A percentile compares a stretch with the other conserved stretches of the same genome.
These are phyloP conservation scores for Heterobasidion irregulare DNA, from an alignment of 1,284 basidiomycete species.

Conservation along the genomic window DNA sequence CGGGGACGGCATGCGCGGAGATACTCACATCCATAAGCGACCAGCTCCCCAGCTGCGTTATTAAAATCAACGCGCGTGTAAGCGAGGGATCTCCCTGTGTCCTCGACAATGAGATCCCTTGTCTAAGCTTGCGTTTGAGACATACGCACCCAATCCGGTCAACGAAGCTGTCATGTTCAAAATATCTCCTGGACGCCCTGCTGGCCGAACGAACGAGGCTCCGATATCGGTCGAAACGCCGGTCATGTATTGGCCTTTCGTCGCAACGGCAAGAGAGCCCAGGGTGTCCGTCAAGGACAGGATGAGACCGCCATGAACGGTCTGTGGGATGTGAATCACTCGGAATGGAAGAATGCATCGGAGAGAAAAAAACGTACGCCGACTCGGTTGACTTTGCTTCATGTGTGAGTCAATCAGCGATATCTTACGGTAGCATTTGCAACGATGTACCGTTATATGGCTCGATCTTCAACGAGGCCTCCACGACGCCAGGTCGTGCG, in stretches of 20 bases:
- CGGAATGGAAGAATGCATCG: not conserved
- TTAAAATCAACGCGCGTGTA: slow-evolving; percentile 77
- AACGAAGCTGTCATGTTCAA: slow-evolving; percentile 54
- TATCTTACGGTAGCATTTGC: not conserved
- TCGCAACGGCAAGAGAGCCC: slow-evolving; percentile 77
- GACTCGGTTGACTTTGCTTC: slow-evolving; percentile 55
- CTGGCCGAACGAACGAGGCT: slow-evolving; percentile 73
- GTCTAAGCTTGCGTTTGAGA: too few relatives aligned
- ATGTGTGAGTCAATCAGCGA: slow-evolving; percentile 1
- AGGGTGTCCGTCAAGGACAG: slow-evolving; percentile 81
- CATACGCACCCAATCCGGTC: slow-evolving; percentile 49
- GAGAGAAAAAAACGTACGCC: slow-evolving; percentile 37
- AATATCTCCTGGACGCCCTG: slow-evolving; percentile 56
- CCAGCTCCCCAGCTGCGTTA: slow-evolving; percentile 61
- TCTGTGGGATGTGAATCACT: slow-evolving; percentile 18
- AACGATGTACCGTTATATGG: slow-evolving; percentile 53
- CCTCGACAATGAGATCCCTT: not conserved
- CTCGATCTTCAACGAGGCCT: slow-evolving; percentile 64
- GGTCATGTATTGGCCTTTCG: slow-evolving; percentile 79
- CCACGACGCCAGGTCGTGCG: slow-evolving; percentile 57
- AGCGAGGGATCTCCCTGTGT: slow-evolving; percentile 71
- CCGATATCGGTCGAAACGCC: slow-evolving; percentile 86
- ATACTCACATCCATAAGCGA: slow-evolving; percentile 73
- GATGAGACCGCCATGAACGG: slow-evolving; percentile 80
- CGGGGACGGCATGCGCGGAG: not conserved